phyloP scores from a whole-genome alignment of 345 rosid species.

The Heritiera fomes region DNA sequence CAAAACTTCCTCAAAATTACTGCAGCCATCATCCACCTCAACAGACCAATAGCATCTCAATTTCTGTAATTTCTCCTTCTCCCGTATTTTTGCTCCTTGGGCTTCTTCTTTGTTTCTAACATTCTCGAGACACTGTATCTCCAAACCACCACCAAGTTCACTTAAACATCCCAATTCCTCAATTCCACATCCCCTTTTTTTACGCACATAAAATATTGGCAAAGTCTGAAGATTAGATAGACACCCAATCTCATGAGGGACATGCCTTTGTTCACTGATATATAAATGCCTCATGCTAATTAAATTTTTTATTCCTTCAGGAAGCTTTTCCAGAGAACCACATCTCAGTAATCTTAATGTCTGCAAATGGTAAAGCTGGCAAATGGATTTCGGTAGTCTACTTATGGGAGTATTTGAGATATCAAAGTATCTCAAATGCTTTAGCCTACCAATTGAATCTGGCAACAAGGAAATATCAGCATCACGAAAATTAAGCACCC shows the following conservation, averaged over 20 bases:
- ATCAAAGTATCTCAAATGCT: constrained; percentile 26
- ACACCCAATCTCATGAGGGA: background rate
- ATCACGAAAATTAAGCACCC: background rate
- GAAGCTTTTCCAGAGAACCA: background rate
- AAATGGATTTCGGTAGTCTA: constrained; percentile 4
- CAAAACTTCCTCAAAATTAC: background rate
- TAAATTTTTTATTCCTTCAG: background rate
- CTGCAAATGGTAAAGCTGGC: constrained; percentile 21
- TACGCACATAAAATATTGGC: background rate
- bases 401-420: background rate
- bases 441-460: constrained; percentile 16
- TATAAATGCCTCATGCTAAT: background rate
- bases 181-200: background rate
- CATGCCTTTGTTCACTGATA: background rate
- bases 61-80: background rate
- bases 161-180: background rate
- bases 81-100: background rate
- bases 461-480: background rate
- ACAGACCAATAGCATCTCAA: background rate
- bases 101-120: background rate
- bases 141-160: background rate
- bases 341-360: background rate
- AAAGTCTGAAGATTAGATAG: background rate
- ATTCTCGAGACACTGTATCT: background rate
- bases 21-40: background rate